Percentiles rank a stretch among this genome's conserved stretches.
phyloP scores from a whole-genome alignment of 257 asterid species.

The Penstemon newberryi region DNA sequence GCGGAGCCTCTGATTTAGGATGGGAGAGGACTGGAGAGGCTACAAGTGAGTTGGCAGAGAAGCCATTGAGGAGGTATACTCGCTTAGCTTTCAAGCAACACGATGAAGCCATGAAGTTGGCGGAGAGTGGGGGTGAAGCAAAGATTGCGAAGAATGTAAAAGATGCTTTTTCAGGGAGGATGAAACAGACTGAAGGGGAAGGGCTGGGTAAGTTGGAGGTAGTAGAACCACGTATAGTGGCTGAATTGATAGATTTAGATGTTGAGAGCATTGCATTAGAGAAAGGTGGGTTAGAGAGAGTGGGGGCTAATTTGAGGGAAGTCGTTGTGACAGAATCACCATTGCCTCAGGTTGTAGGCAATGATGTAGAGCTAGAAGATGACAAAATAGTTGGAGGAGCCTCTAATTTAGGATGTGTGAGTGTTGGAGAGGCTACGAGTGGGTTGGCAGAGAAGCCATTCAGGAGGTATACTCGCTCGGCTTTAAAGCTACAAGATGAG shows the following conservation, averaged over 20 bases:
- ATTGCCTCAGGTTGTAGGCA: slow-evolving; percentile 29
- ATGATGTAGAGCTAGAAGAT: slow-evolving; percentile 28
- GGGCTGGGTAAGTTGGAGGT: slow-evolving; percentile 38
- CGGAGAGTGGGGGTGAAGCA: too few species aligned
- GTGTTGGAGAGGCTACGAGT: slow-evolving; percentile 30
- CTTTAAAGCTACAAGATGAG: slow-evolving; percentile 42
- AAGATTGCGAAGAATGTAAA: too few species aligned
- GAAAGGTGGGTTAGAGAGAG: slow-evolving; percentile 26
- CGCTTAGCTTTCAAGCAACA: slow-evolving; percentile 51
- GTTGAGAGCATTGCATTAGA: slow-evolving; percentile 28
- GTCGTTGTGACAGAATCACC: slow-evolving; percentile 22
- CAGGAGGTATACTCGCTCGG: slow-evolving; percentile 64
- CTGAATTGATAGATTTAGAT: slow-evolving; percentile 30
- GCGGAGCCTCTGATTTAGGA: slow-evolving; percentile 26
- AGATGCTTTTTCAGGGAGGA: too few species aligned
- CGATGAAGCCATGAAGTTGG: slow-evolving; percentile 20
- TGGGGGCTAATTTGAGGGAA: slow-evolving; percentile 31
- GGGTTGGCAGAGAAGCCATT: slow-evolving; percentile 34
- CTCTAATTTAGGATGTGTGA: slow-evolving; percentile 32
- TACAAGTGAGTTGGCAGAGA: slow-evolving; percentile 30
- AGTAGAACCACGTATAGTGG: slow-evolving; percentile 22
- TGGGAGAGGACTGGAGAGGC: slow-evolving; percentile 35
- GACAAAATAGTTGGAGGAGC: slow-evolving; percentile 15
- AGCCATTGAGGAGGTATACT: slow-evolving; percentile 53
- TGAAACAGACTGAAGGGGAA: slow-evolving; percentile 6